Evolutionary conservation across 192 early-diverging fungal genomes (phyloP).

Genomic region (Chytriomyces sp.): DNA sequence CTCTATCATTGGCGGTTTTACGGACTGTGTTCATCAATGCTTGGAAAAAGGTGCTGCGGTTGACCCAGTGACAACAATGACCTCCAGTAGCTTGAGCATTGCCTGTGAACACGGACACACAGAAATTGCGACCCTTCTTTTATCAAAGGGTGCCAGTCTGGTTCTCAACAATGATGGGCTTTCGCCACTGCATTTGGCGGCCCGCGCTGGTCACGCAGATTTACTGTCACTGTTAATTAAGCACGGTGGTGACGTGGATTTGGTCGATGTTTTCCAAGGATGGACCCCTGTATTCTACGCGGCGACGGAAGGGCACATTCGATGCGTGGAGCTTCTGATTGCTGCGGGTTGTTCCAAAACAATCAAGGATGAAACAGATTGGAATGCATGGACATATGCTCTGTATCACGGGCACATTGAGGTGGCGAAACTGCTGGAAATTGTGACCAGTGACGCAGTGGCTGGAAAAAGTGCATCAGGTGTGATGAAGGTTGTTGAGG

Average conservation of each 20-base stretch:
- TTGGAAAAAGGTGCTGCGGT: constrained; percentile 66
- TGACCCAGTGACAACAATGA: constrained; percentile 62
- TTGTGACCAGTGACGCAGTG: not conserved
- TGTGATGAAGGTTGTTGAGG: constrained; percentile 19
- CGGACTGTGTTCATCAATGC: constrained; percentile 74
- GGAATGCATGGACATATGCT: constrained; percentile 84
- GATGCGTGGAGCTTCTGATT: constrained; percentile 79
- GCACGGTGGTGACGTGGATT: constrained; percentile 76
- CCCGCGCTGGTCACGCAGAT: constrained; percentile 78
- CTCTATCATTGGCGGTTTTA: constrained; percentile 83
- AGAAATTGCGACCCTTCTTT: constrained; percentile 82
- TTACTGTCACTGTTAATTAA: constrained; percentile 76
- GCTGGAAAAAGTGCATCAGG: constrained; percentile 3
- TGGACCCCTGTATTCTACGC: constrained; percentile 99
- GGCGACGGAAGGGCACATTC: constrained; percentile 84
- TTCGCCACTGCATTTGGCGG: constrained; percentile 87
- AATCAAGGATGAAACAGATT: constrained; percentile 81
- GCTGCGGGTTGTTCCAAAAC: constrained; percentile 76
- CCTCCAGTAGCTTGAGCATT: constrained; percentile 77
- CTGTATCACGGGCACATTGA: constrained; percentile 60
- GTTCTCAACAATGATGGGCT: constrained; percentile 69
- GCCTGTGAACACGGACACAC: constrained; percentile 92
- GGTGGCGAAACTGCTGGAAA: constrained; percentile 49
- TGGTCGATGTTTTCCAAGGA: constrained; percentile 85
- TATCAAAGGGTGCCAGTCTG: constrained; percentile 77